Evolutionary conservation across 805 yeast genomes (phyloP).

Genomic region (Ogataea corticis): DNA sequence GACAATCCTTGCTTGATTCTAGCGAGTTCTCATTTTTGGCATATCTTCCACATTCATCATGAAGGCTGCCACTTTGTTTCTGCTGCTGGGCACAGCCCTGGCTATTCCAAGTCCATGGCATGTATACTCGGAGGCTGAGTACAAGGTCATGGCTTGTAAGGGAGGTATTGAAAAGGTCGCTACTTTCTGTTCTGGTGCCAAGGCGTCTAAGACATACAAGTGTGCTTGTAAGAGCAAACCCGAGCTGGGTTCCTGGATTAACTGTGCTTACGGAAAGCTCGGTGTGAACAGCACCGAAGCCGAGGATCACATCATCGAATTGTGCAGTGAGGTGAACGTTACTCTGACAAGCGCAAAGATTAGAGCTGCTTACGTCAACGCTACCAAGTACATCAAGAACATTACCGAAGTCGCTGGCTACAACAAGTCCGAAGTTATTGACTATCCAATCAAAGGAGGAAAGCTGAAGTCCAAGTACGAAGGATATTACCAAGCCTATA

Average conservation of each 20-base stretch:
- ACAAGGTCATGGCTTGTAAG: constrained; percentile 21
- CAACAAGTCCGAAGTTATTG: constrained; percentile 31
- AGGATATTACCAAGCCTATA: constrained; percentile 27
- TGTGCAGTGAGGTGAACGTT: constrained; percentile 22
- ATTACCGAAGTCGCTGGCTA: constrained; percentile 32
- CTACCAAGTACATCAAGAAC: constrained; percentile 40
- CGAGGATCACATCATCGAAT: constrained; percentile 23
- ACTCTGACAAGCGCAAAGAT: constrained; percentile 36
- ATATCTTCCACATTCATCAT: not conserved
- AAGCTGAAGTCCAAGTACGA: constrained; percentile 24
- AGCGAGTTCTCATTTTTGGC: too few relatives aligned
- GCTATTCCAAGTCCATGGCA: constrained; percentile 15
- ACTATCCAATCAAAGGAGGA: constrained; percentile 38
- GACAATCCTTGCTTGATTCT: too few relatives aligned
- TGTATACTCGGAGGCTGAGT: constrained; percentile 18
- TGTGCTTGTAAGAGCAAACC: constrained; percentile 30
- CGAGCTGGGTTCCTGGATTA: constrained; percentile 32
- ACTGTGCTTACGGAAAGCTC: constrained; percentile 25
- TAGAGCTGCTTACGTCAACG: constrained; percentile 41
- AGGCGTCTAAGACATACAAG: constrained; percentile 7
- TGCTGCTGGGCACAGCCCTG: constrained; percentile 1
- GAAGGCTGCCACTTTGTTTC: constrained; percentile 4
- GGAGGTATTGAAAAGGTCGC: constrained; percentile 22
- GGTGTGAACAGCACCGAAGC: constrained; percentile 17
- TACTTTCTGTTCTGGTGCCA: constrained; percentile 19